phyloP scores from a whole-genome alignment of 1,139 yeast genomes.

The Suzukiozyma palmioleophila region DNA sequence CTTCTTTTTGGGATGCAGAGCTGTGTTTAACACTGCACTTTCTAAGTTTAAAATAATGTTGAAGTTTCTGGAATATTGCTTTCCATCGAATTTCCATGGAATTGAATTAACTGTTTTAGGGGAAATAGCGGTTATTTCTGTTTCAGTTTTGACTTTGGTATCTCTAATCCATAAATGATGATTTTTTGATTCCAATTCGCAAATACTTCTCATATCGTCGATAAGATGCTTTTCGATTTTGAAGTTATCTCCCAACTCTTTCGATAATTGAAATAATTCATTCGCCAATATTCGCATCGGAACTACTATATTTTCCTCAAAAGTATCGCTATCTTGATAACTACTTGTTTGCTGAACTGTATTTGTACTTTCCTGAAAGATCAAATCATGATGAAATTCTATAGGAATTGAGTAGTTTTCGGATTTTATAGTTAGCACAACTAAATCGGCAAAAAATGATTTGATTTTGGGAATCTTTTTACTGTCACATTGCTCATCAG shows the following conservation, averaged over 20 bases:
- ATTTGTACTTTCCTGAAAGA: slow-evolving; percentile 18
- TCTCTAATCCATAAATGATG: slow-evolving; percentile 22
- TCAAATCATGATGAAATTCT: slow-evolving; percentile 38
- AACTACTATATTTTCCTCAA: slow-evolving; percentile 18
- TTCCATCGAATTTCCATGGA: slow-evolving; percentile 6
- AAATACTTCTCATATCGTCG: slow-evolving; percentile 29
- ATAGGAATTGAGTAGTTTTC: slow-evolving; percentile 31
- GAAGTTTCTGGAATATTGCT: slow-evolving; percentile 7
- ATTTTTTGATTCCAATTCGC: slow-evolving; percentile 23
- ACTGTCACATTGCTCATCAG: slow-evolving; percentile 1
- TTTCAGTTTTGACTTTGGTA: slow-evolving; percentile 8
- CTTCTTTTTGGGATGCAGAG: neutral
- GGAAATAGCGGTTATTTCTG: neutral
- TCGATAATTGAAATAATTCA: slow-evolving; percentile 17
- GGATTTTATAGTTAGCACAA: slow-evolving; percentile 30
- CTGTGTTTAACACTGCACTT: slow-evolving; percentile 9
- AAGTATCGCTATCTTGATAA: slow-evolving; percentile 22
- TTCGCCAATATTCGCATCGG: slow-evolving; percentile 19
- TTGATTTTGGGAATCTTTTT: slow-evolving; percentile 29
- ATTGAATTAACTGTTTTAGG: slow-evolving; percentile 6
- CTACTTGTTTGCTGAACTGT: slow-evolving; percentile 6
- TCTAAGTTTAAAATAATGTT: slow-evolving; percentile 9
- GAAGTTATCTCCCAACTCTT: slow-evolving; percentile 24
- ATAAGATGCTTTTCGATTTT: slow-evolving; percentile 26
- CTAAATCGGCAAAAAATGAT: slow-evolving; percentile 25